Conservation (phyloP, 306 rosid genomes). For the Lathyrus aphaca region DNA sequence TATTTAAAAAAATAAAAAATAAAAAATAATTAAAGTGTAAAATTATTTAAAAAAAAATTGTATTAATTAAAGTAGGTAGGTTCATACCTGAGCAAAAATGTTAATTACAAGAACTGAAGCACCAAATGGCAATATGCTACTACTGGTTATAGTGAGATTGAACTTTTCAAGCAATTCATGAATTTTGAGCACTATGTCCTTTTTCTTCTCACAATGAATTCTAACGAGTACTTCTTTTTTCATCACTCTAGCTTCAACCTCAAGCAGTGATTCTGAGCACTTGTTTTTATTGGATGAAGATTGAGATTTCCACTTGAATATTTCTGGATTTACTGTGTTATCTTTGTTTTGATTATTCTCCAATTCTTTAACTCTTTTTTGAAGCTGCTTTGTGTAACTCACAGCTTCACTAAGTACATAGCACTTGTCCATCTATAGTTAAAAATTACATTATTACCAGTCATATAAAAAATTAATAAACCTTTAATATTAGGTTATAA, state of each 20-base stretch:
- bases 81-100: conserved; percentile 44
- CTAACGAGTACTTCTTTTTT: conserved; percentile 39
- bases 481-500: not conserved
- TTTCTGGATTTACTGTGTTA: conserved; percentile 5
- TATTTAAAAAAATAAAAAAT: too few species aligned
- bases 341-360: conserved; percentile 32
- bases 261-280: conserved; percentile 11
- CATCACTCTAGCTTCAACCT: conserved; percentile 41
- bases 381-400: conserved; percentile 36
- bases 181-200: conserved; percentile 29
- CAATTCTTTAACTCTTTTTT: conserved; percentile 34
- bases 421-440: conserved; percentile 40
- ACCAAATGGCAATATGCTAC: conserved; percentile 42
- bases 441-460: not conserved
- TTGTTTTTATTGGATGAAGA: not conserved
- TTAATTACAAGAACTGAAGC: conserved; percentile 34
- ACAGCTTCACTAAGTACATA: conserved; percentile 37
- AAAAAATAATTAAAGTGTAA: too few species aligned
- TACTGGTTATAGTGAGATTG: conserved; percentile 32
- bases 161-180: conserved; percentile 31
- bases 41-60: too few species aligned
- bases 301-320: conserved; percentile 25
- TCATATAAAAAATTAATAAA: not conserved
- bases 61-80: not conserved
- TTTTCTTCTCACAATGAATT: conserved; percentile 40